These are phyloP conservation scores for Rickenella mellea DNA, from an alignment of 768 basidiomycete species.

Conservation along the genomic window DNA sequence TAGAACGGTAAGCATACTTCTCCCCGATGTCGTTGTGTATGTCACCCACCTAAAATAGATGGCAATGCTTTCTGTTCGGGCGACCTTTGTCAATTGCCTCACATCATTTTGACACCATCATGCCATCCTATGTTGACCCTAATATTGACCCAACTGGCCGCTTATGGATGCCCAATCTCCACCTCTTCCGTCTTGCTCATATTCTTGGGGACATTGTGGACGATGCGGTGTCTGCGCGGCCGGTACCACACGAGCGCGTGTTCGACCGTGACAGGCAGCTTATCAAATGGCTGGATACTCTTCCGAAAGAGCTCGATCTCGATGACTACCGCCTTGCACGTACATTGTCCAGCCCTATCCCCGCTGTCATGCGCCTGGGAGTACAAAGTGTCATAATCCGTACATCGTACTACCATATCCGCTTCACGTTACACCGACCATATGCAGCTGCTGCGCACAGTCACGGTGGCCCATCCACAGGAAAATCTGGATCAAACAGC, in stretches of 20 bases:
- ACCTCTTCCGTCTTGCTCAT: conserved; percentile 67
- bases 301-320: conserved; percentile 64
- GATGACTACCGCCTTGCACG: conserved; percentile 71
- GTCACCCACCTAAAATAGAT: conserved; percentile 30
- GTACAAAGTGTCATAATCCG: conserved; percentile 79
- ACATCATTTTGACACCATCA: conserved; percentile 75
- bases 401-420: conserved; percentile 71
- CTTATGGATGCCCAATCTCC: conserved; percentile 64
- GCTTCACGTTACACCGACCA: conserved; percentile 77
- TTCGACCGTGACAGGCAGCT: conserved; percentile 64
- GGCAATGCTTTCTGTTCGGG: conserved; percentile 86
- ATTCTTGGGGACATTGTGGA: conserved; percentile 82
- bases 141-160: conserved; percentile 53
- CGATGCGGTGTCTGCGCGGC: conserved; percentile 69
- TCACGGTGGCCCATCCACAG: neutral
- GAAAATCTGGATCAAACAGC: neutral
- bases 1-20: conserved; percentile 53
- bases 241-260: conserved; percentile 69
- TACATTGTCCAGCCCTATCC: conserved; percentile 54
- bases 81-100: conserved; percentile 67
- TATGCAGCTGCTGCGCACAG: conserved; percentile 38
- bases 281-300: conserved; percentile 66
- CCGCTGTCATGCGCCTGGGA: conserved; percentile 53
- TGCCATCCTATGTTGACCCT: conserved; percentile 62
- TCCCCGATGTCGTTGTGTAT: conserved; percentile 1